These are phyloP conservation scores for Peterozyma xylosa DNA, from an alignment of 805 yeast species.

Conservation along the genomic window DNA sequence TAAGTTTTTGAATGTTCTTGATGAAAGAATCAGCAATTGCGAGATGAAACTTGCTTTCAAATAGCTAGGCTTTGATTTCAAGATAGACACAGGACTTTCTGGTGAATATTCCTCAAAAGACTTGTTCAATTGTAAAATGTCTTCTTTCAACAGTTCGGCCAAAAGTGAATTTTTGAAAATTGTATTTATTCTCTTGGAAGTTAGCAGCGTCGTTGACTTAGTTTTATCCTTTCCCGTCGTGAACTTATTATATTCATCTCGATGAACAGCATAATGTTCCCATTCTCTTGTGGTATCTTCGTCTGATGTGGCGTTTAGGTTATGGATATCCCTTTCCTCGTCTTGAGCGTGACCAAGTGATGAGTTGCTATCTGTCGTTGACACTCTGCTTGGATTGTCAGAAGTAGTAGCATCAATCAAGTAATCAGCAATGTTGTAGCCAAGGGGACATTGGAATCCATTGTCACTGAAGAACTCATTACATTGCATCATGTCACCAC, in stretches of 20 bases:
- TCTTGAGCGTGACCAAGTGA: conserved; percentile 3
- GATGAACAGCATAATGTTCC: conserved; percentile 78
- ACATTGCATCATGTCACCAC: conserved; percentile 76
- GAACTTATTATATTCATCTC: conserved; percentile 52
- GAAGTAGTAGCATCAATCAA: conserved; percentile 51
- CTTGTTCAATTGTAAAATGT: conserved; percentile 22
- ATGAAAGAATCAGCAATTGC: conserved; percentile 70
- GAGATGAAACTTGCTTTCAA: conserved; percentile 50
- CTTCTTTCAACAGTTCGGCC: conserved; percentile 31
- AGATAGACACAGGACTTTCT: conserved; percentile 15
- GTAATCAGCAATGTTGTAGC: conserved; percentile 91
- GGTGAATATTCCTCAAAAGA: conserved; percentile 8
- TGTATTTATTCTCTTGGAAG: conserved; percentile 6
- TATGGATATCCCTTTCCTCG: conserved; percentile 22
- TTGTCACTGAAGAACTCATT: conserved; percentile 65
- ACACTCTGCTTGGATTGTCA: not conserved
- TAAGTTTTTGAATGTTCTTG: conserved; percentile 85
- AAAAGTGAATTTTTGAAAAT: conserved; percentile 25
- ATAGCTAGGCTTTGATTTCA: conserved; percentile 22
- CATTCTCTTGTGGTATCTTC: conserved; percentile 70
- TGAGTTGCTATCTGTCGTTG: not conserved
- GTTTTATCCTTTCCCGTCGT: conserved; percentile 13
- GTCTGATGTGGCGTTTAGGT: conserved; percentile 15
- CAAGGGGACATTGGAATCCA: conserved; percentile 81
- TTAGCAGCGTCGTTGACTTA: conserved; percentile 2